phyloP scores from a whole-genome alignment of 2,329 filamentous ascomycete genomes.

The Colletotrichum truncatum region DNA sequence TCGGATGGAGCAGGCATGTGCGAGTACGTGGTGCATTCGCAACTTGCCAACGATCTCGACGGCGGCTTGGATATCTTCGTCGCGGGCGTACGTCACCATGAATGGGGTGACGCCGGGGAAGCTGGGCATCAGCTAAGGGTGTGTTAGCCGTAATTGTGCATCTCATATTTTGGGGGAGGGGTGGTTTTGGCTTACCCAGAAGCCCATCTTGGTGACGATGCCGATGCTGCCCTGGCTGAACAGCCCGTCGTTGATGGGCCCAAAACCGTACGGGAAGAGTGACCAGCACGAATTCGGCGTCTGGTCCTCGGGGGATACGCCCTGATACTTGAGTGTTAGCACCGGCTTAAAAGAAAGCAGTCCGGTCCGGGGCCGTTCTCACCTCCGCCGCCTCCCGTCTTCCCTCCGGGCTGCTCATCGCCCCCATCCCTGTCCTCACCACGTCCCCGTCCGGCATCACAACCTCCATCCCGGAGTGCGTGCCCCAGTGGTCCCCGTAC shows the following conservation, averaged over 20 bases:
- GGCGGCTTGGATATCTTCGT: constrained; percentile 32
- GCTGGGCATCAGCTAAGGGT: constrained; percentile 55
- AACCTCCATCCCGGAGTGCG: constrained; percentile 50
- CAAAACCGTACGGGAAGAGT: constrained; percentile 50
- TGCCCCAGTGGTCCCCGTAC: constrained; percentile 52
- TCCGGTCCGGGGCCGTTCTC: neutral
- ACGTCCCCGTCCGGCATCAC: no score
- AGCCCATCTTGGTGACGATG: constrained; percentile 61
- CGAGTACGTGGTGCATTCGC: constrained; percentile 50
- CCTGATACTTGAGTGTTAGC: neutral
- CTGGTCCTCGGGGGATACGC: constrained; percentile 29
- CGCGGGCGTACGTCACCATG: constrained; percentile 28
- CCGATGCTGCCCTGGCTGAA: constrained; percentile 60
- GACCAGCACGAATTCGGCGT: constrained; percentile 50
- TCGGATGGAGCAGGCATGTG: constrained; percentile 55
- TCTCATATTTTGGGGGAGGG: neutral
- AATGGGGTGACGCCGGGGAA: constrained; percentile 52
- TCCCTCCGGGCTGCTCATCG: constrained; percentile 23
- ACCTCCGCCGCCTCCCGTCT: constrained; percentile 33
- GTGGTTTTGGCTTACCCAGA: constrained; percentile 36
- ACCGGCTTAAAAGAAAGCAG: neutral
- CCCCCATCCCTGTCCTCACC: no score
- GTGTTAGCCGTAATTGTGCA: neutral
- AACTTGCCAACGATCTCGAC: constrained; percentile 46
- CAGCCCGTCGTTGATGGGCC: constrained; percentile 48